Evolutionary conservation across 2,329 filamentous ascomycete species (phyloP), one percentile per base, ranked within the genome.

Genomic region (Hortaea werneckii): DNA sequence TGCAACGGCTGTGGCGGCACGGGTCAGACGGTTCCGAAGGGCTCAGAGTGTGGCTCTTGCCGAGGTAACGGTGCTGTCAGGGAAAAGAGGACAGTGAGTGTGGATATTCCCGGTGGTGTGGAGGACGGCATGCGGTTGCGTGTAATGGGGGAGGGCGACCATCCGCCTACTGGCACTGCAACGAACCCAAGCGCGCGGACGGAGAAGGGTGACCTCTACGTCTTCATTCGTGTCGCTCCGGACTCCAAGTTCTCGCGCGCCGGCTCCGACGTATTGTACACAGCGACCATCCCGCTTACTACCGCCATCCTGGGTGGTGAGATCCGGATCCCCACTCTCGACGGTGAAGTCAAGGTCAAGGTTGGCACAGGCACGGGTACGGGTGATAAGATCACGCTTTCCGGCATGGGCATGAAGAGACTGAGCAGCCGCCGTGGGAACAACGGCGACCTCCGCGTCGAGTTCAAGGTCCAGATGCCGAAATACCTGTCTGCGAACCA

Each of bases 41-140:
- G 87, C 39, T 83, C 80, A 8, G 86, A 94, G 60, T 98, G 92
- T 67, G 73, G 75, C 47, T 77, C 79, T 0, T 98, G 92, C 65
- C 70, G 74, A 49, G 92, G 92, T 34, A 80, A 87, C 45, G 92
- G 92, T 40, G 89, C 94, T 11, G 78, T 87, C 32, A 77, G 87
- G 56, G 87, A 95, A 59, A 77, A 81, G 50, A 87, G 86, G 70
- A 87, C 85, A 0, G 81, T 98, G 42, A 84, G 78, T 28, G 78
- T 98, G 38, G 89, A 96, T 57, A 95, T 98, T 40, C 92, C 92
- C 1, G 88, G 85, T 20, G 92, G 92, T 53, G 88, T 98, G 29
- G 92, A 96, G 64, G 90, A 98, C 64, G 89, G 90, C 45, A 96
- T 96, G 90, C 80, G 87, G 47, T 70, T 98, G 58, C 78, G 87